Percentiles rank a stretch among this genome's conserved stretches.
These are phyloP conservation scores for Polytrichum formosum DNA, from an alignment of 225 moss, liverwort and hornwort genomes.

Conservation along the genomic window DNA sequence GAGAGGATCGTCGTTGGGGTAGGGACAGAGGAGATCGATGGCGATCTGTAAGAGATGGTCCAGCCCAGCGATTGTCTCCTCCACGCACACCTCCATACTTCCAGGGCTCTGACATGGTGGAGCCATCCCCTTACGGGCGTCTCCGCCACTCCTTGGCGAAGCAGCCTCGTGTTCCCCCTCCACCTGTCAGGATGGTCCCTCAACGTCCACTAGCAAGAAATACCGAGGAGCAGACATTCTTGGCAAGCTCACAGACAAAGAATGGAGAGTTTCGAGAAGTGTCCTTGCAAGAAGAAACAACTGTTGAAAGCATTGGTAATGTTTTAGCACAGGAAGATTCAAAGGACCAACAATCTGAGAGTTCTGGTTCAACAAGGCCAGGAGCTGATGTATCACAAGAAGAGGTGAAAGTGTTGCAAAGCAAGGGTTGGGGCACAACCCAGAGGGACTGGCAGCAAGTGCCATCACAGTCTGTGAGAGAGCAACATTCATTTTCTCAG, in stretches of 20 bases:
- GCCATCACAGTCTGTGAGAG: constrained; percentile 40
- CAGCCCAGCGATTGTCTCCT: constrained; percentile 60
- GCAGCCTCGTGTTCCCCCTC: constrained; percentile 88
- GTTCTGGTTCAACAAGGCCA: constrained; percentile 24
- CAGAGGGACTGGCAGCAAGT: constrained; percentile 58
- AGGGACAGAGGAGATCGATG: constrained; percentile 85
- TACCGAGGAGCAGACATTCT: constrained; percentile 53
- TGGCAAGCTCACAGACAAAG: constrained; percentile 46
- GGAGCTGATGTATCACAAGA: constrained; percentile 41
- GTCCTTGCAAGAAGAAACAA: constrained; percentile 35
- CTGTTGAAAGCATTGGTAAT: constrained; percentile 40
- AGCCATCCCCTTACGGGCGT: constrained; percentile 72
- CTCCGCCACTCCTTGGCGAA: constrained; percentile 77
- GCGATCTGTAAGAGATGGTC: constrained; percentile 59
- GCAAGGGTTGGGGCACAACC: constrained; percentile 42
- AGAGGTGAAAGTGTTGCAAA: constrained; percentile 26
- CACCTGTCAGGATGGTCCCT: constrained; percentile 53
- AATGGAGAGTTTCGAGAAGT: constrained; percentile 39
- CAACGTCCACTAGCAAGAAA: constrained; percentile 57
- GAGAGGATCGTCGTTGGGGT: constrained; percentile 92
- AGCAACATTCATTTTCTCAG: constrained; percentile 48
- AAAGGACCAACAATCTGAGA: constrained; percentile 36
- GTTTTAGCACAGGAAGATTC: constrained; percentile 40
- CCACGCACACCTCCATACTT: constrained; percentile 76
- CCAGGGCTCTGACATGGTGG: constrained; percentile 57